Evolutionary conservation across 1,139 yeast species (phyloP), one percentile per base, ranked within the genome.

Genomic region (Kodamaea arcana): DNA sequence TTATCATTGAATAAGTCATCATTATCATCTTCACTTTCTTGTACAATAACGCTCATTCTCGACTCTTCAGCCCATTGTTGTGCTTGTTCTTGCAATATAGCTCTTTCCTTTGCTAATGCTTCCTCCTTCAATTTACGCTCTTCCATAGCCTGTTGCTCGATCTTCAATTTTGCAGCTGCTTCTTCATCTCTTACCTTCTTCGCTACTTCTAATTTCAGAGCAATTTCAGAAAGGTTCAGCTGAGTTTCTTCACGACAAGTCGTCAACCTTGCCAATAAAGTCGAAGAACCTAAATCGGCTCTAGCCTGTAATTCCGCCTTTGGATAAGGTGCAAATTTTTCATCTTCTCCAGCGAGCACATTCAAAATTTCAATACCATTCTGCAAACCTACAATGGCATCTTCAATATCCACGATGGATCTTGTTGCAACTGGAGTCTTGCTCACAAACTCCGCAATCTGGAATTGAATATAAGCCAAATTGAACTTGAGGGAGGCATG

Each of bases 381-480:
- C 23, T 76, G 72, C 44, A 90, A 70, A 4, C 80, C 84, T 10
- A 50, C 53, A 12, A 75, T 64, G 2, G 88, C 80, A 2, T 60
- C 58, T 41, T 78, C 75, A 40, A 92, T 74, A 41, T 82, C 88
- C 4, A 65, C 72, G 29, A 79, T 60, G 2, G 74, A 72, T 50
- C 97, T 75, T 45, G 77, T 76, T 29, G 72, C 71, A 9, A 72
- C 63, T 0, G 82, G 73, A 26, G 80, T 60, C 45, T 83, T 83
- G 43, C 85, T 76, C 23, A 90, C 63, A 44, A 79, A 78, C 47
- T 88, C 96, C 0, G 97, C 97, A 42, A 86, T 69, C 56, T 88
- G 95, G 60, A 83, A 87, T 51, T 85, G 84, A 32, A 92, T 71
- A 52, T 83, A 84, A 0, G 97, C 95, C 38, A 83, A 72, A 53